Percentiles rank a stretch among this genome's conserved stretches.
Evolutionary conservation across 1,284 basidiomycete species (phyloP).

Genomic region (Rhodotorula sp.): DNA sequence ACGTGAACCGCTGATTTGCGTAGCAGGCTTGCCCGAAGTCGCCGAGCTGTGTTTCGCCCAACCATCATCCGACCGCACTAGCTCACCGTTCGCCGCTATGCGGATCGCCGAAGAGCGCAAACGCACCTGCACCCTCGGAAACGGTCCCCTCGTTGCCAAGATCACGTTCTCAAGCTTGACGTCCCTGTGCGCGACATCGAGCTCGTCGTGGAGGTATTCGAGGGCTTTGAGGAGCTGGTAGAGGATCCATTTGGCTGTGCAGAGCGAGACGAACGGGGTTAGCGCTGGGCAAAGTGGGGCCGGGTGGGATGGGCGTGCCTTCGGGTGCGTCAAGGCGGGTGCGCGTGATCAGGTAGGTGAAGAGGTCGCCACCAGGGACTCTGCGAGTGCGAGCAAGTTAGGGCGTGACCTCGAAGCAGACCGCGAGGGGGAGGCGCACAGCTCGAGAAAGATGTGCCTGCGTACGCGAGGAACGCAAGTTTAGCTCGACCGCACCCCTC

Average conservation of each 20-base stretch:
- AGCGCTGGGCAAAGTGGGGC: neutral
- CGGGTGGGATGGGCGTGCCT: constrained; percentile 19
- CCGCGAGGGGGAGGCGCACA: constrained; percentile 42
- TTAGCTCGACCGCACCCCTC: neutral
- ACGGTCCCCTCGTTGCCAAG: constrained; percentile 68
- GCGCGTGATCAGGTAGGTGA: constrained; percentile 67
- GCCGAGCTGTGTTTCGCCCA: constrained; percentile 58
- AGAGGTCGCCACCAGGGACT: constrained; percentile 72
- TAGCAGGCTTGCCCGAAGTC: constrained; percentile 81
- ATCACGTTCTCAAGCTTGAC: constrained; percentile 75
- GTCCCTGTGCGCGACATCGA: constrained; percentile 77
- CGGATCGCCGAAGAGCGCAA: too few relatives aligned
- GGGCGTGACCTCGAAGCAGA: neutral
- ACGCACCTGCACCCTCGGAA: constrained; percentile 54
- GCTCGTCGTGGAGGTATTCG: constrained; percentile 65
- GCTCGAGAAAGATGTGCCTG: constrained; percentile 72
- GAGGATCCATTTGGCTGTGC: constrained; percentile 69
- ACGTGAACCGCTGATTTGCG: constrained; percentile 68
- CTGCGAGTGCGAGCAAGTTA: neutral
- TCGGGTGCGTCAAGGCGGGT: constrained; percentile 66
- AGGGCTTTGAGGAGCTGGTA: constrained; percentile 73
- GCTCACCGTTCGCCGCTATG: neutral
- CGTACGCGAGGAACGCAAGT: too few relatives aligned
- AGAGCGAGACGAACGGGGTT: neutral
- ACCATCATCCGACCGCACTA: too few relatives aligned